Evolutionary conservation across 2,329 filamentous ascomycete species (phyloP), one percentile per base, ranked within the genome.

Genomic region (Exophiala xenobiotica): DNA sequence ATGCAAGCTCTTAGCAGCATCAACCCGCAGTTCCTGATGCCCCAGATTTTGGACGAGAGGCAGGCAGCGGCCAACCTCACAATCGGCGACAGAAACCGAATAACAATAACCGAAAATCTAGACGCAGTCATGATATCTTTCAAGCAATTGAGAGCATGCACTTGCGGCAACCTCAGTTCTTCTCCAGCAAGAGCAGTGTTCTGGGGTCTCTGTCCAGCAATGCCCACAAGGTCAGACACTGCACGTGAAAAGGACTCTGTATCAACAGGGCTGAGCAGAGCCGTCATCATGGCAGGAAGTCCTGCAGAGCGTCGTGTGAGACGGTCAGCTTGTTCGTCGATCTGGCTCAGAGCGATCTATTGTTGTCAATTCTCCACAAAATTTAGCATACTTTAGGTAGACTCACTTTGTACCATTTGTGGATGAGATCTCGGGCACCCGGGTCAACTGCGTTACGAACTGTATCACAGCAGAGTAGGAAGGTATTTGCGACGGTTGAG

Each of bases 121-220:
- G 90, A 89, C 60, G 86, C 90, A 51, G 88, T 92, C 69, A 96
- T 93, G 2, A 96, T 85, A 58, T 95, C 90, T 65, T 93, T 93
- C 51, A 99, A 74, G 54, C 88, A 96, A 66, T 99, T 99, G 65
- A 96, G 80, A 0, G 93, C 90, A 68, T 99, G 93, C 0, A 99
- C 93, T 68, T 99, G 92, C 0, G 90, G 87, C 3, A 97, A 72
- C 33, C 87, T 77, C 23, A 78, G 71, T 42, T 79, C 74, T 54
- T 74, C 57, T 26, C 3, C n/a, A 9, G 67, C 64, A 12, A 62
- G 58, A 16, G 61, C 53, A 24, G 54, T 53, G n/a, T 63, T 56
- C 16, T 65, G 64, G 23, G 24, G 35, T 19, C 42, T 18, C 44
- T 46, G 39, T 18, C 41, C 23, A 12, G 61, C 49, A 35, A 55